phyloP scores from a whole-genome alignment of 495 filamentous ascomycete species.

The Neurospora sublineolata region DNA sequence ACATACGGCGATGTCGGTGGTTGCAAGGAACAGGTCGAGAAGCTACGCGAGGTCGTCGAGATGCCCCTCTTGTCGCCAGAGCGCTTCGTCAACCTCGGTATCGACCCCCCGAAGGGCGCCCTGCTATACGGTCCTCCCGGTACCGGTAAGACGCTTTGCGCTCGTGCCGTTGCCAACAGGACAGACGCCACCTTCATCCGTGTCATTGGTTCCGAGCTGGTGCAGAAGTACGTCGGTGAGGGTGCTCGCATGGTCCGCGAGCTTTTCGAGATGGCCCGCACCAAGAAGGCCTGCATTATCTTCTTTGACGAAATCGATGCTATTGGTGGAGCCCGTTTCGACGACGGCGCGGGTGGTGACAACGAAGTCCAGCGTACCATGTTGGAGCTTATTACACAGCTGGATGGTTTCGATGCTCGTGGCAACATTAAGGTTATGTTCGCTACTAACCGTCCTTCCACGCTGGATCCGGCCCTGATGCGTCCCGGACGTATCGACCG shows the following conservation, averaged over 20 bases:
- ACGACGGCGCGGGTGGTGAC: conserved; percentile 94
- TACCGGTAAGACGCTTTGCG: conserved; percentile 96
- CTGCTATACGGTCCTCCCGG: conserved; percentile 93
- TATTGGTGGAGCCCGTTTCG: conserved; percentile 94
- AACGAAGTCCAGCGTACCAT: conserved; percentile 99
- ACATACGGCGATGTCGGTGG: conserved; percentile 98
- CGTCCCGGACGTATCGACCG: conserved; percentile 94
- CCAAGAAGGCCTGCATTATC: conserved; percentile 99
- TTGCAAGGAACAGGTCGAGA: conserved; percentile 99
- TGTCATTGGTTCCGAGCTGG: conserved; percentile 92
- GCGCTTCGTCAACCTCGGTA: conserved; percentile 92
- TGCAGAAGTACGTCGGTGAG: conserved; percentile 98
- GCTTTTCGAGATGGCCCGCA: conserved; percentile 98
- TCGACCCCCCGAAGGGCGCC: conserved; percentile 96
- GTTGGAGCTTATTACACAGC: conserved; percentile 95
- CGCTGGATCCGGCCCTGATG: conserved; percentile 92
- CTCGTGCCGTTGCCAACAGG: conserved; percentile 90
- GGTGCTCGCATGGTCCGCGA: conserved; percentile 97
- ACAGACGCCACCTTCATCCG: conserved; percentile 98
- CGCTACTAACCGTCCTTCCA: conserved; percentile 93
- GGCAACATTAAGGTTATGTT: conserved; percentile 99
- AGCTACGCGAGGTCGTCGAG: conserved; percentile 95
- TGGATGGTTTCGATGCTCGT: conserved; percentile 93
- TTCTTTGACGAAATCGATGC: conserved; percentile 99
- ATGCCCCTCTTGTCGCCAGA: conserved; percentile 95